Evolutionary conservation across 768 basidiomycete species (phyloP).

Genomic region (Multifurca ochricompacta): DNA sequence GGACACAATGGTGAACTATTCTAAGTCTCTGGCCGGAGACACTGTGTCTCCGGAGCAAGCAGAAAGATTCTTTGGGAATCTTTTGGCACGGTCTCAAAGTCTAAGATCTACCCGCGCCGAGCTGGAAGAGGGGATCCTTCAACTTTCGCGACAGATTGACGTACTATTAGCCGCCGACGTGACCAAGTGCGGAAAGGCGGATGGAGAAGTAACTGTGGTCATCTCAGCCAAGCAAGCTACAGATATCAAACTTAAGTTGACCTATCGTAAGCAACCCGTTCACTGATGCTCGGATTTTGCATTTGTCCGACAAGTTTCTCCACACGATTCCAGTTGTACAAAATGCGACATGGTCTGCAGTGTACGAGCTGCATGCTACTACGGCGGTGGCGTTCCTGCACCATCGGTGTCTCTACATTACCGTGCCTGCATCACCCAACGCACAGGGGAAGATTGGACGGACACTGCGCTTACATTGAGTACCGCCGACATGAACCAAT

Average conservation of each 20-base stretch:
- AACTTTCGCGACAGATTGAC: slow-evolving; percentile 34
- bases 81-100: slow-evolving; percentile 33
- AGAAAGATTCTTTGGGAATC: slow-evolving; percentile 34
- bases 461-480: slow-evolving; percentile 43
- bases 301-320: not conserved
- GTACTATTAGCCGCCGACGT: slow-evolving; percentile 28
- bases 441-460: slow-evolving; percentile 56
- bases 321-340: slow-evolving; percentile 36
- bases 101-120: slow-evolving; percentile 30
- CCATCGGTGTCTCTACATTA: slow-evolving; percentile 44
- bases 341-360: slow-evolving; percentile 43
- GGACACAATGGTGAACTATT: slow-evolving; percentile 37
- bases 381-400: slow-evolving; percentile 36
- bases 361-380: slow-evolving; percentile 51
- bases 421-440: slow-evolving; percentile 44
- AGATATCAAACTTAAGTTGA: slow-evolving; percentile 38
- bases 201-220: slow-evolving; percentile 35
- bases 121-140: slow-evolving; percentile 31
- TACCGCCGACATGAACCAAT: slow-evolving; percentile 38
- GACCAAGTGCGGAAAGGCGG: slow-evolving; percentile 27
- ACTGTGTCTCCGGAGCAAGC: slow-evolving; percentile 34
- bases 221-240: slow-evolving; percentile 34
- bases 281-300: not conserved
- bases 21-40: slow-evolving; percentile 36
- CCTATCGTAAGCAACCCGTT: slow-evolving; percentile 39